Percentiles rank a stretch among this genome's conserved stretches.
Conservation (phyloP, 371 early-diverging fungal species). For the Apophysomyces ossiformis region DNA sequence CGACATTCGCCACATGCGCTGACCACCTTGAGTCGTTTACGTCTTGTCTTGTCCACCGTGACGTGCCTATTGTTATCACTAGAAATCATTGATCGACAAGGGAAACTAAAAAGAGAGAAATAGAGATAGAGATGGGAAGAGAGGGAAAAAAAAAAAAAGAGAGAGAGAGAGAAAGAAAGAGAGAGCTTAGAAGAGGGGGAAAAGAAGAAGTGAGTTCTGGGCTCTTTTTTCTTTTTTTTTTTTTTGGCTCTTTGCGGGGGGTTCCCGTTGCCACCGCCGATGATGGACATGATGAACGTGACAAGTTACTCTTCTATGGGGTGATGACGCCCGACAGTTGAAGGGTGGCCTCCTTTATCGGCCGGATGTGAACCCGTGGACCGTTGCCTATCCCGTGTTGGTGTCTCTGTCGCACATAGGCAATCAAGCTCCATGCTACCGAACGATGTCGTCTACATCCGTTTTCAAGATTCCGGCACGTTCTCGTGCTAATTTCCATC, state of each 20-base stretch:
- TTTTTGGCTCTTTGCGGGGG: neutral
- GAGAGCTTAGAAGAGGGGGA: slow-evolving; percentile 10
- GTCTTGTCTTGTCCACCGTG: slow-evolving; percentile 40
- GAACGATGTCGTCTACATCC: slow-evolving; percentile 10
- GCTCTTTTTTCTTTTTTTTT: neutral
- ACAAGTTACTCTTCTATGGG: slow-evolving; percentile 9
- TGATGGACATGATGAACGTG: slow-evolving; percentile 11
- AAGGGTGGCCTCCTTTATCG: slow-evolving; percentile 15
- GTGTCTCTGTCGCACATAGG: slow-evolving; percentile 7
- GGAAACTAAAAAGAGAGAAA: neutral
- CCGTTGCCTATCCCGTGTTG: slow-evolving; percentile 12
- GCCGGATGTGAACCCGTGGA: slow-evolving; percentile 14
- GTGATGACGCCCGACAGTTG: slow-evolving; percentile 14
- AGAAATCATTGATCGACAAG: neutral
- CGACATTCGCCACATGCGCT: slow-evolving; percentile 61
- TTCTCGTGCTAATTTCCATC: slow-evolving; percentile 9
- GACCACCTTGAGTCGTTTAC: slow-evolving; percentile 46
- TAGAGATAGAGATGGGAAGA: slow-evolving; percentile 9
- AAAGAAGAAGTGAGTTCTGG: slow-evolving; percentile 13
- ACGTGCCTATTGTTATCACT: slow-evolving; percentile 17
- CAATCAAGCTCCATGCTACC: slow-evolving; percentile 6
- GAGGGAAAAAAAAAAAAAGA: neutral
- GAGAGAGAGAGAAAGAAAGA: slow-evolving; percentile 14
- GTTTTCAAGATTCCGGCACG: slow-evolving; percentile 12
- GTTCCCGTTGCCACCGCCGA: slow-evolving; percentile 12